Conservation (phyloP, 2,329 filamentous ascomycete species). For the Stagonosporopsis tanaceti region DNA sequence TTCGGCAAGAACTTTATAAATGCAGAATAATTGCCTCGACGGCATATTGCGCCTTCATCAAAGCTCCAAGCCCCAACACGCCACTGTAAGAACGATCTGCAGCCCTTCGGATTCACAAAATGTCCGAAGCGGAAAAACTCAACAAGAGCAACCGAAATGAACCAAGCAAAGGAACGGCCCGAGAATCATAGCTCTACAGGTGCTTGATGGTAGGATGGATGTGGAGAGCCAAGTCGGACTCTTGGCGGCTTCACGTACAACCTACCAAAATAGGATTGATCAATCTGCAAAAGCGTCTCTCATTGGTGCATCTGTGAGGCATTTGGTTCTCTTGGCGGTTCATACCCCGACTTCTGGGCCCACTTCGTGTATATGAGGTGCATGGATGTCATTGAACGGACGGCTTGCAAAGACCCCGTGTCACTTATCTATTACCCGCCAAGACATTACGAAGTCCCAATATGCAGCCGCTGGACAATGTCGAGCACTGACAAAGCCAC, state of each 20-base stretch:
- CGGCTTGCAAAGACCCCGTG: not conserved
- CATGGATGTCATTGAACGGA: not conserved
- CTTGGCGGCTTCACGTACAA: conserved; percentile 9
- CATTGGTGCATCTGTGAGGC: conserved; percentile 7
- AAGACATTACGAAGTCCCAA: too few relatives aligned
- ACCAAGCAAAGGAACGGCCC: conserved; percentile 4
- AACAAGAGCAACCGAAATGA: not conserved
- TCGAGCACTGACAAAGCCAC: too few relatives aligned
- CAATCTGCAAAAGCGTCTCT: too few relatives aligned
- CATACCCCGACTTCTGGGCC: not conserved
- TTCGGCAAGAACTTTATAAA: not conserved
- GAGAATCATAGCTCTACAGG: conserved; percentile 2
- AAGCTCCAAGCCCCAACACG: not conserved
- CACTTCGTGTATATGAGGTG: not conserved
- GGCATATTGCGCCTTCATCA: not conserved
- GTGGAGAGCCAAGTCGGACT: conserved; percentile 11
- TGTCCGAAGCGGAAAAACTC: conserved; percentile 13
- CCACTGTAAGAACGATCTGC: not conserved
- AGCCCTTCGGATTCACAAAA: not conserved
- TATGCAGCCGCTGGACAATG: too few relatives aligned
- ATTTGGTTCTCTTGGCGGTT: not conserved
- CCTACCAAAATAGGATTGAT: conserved; percentile 1
- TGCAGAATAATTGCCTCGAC: not conserved
- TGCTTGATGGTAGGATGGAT: not conserved
- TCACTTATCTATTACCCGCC: too few relatives aligned